Percentiles rank a stretch among this genome's conserved stretches.
Conservation (phyloP, 2,329 filamentous ascomycete genomes). For the Penicillium sp. region DNA sequence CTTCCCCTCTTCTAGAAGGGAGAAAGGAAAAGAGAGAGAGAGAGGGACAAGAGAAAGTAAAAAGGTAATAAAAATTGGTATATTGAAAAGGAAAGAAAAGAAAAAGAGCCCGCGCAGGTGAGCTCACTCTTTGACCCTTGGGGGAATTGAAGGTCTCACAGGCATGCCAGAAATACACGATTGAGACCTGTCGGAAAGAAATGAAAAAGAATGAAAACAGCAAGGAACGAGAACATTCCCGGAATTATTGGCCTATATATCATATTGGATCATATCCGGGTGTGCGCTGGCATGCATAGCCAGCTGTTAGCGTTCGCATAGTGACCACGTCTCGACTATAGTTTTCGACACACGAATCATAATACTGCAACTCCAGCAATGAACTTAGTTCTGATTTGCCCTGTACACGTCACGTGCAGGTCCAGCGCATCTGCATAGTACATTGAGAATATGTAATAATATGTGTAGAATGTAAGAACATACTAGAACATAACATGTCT, state of each 20-base stretch:
- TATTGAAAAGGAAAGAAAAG: background rate
- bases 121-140: conserved; percentile 15
- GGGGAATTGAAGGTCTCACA: conserved; percentile 13
- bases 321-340: background rate
- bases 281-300: conserved; percentile 10
- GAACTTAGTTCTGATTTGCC: background rate
- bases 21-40: no score
- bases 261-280: background rate
- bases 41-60: background rate
- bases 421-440: background rate
- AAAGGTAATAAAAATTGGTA: background rate
- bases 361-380: background rate
- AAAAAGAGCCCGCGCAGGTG: conserved; percentile 7
- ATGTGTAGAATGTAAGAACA: no score
- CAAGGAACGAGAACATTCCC: background rate
- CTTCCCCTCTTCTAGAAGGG: no score
- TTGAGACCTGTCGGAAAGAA: background rate
- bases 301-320: conserved; percentile 2
- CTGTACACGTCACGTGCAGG: conserved; percentile 4
- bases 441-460: no score
- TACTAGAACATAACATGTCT: no score
- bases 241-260: background rate
- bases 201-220: background rate
- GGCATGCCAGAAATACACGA: conserved; percentile 1
- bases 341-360: conserved; percentile 2